phyloP scores from a whole-genome alignment of 345 rosid genomes.

The Melaleuca alternifolia region DNA sequence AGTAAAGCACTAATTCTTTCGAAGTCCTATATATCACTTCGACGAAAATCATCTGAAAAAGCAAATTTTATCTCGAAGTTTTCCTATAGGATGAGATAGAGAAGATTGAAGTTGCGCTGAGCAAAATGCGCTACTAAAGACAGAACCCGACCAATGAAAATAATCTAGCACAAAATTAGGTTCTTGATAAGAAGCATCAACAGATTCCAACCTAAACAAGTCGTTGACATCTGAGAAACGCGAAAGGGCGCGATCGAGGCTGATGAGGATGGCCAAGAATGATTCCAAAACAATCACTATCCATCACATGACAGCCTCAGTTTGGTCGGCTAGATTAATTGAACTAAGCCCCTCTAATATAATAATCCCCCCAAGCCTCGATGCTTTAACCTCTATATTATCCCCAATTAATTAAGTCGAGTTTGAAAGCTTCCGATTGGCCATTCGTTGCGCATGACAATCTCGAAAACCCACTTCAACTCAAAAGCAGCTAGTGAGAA shows the following conservation, averaged over 20 bases:
- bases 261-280: background rate
- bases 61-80: background rate
- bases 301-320: slow-evolving; percentile 41
- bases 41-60: background rate
- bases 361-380: background rate
- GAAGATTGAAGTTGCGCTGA: background rate
- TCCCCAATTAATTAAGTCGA: slow-evolving; percentile 14
- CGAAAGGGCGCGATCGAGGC: background rate
- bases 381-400: background rate
- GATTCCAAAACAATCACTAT: slow-evolving; percentile 37
- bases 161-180: background rate
- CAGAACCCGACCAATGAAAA: background rate
- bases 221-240: background rate
- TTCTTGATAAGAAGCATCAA: background rate
- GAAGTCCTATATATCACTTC: background rate
- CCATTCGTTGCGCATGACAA: slow-evolving; percentile 6
- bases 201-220: background rate
- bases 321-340: slow-evolving; percentile 31
- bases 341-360: slow-evolving; percentile 5
- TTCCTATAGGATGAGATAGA: background rate
- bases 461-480: slow-evolving; percentile 24
- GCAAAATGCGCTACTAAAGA: background rate
- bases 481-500: slow-evolving; percentile 16
- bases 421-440: slow-evolving; percentile 15
- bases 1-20: background rate